Percentiles rank a stretch among this genome's conserved stretches.
phyloP scores from a whole-genome alignment of 225 moss, liverwort and hornwort species.

The Climacium dendroides region DNA sequence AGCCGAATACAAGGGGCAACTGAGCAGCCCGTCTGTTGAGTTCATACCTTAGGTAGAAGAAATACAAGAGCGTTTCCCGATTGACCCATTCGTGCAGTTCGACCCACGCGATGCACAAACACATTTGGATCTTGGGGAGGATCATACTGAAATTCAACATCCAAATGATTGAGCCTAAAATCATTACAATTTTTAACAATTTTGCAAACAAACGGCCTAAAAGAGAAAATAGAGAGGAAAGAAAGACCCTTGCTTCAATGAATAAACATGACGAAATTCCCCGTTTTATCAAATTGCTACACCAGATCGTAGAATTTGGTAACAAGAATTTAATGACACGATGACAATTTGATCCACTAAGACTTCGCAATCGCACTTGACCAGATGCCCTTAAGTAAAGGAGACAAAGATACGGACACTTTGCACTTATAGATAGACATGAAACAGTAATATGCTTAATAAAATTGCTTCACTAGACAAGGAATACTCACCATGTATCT shows the following conservation, averaged over 20 bases:
- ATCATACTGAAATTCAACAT: slow-evolving; percentile 60
- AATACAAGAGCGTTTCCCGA: slow-evolving; percentile 88
- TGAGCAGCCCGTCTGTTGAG: neutral
- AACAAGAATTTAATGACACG: neutral
- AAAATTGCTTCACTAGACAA: neutral
- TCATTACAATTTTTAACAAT: neutral
- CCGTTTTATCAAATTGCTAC: neutral
- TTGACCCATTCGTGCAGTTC: slow-evolving; percentile 98
- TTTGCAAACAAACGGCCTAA: neutral
- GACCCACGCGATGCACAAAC: slow-evolving; percentile 96
- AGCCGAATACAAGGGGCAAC: neutral
- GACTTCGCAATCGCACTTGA: neutral
- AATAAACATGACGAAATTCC: neutral
- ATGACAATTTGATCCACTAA: neutral
- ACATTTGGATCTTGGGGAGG: slow-evolving; percentile 99
- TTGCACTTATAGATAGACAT: neutral
- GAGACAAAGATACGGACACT: neutral
- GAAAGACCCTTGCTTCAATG: neutral
- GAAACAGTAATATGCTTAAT: neutral
- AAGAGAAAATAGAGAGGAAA: neutral
- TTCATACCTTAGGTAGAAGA: slow-evolving; percentile 76
- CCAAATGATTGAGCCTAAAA: neutral
- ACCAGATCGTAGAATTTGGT: neutral
- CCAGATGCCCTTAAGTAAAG: neutral
- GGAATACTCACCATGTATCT: neutral